Base-by-base conservation (phyloP, 257 asterid species). In the Echium plantagineum region DNA sequence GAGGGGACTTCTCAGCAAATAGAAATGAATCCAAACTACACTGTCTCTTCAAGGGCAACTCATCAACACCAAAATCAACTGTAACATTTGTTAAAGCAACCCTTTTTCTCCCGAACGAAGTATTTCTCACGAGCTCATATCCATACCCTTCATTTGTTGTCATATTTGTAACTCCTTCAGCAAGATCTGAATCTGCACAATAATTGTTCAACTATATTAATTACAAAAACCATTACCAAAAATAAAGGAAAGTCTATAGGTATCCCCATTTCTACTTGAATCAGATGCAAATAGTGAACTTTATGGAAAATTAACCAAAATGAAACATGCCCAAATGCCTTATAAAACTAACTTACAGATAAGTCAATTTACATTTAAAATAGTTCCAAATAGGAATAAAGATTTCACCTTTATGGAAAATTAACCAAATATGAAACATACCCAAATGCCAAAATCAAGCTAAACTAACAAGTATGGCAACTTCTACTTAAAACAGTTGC, bases 61-160 rank as follows among this genome's bases (percentile, higher is more conserved):
- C 49, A 6, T 61, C 59, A 31, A 30, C 26, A 63, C 68, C 73
- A 55, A 67, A 66, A 7, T 59, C 53, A 42, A 63, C 73, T 0
- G 55, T 21, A 38, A 57, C 22, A 65, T 61, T 60, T 0, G 74
- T 48, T 32, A 75, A 69, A 60, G 73, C 66, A 59, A 83, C 82
- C 64, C 90, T 71, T 75, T 83, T 83, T 38, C 89, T 67, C 61
- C 93, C 86, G 79, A 84, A 77, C 28, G 88, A 24, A 24, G 26
- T 24, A 24, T 24, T 24, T 24, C 26, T 24, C 26, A 24, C 3
- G 3, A 24, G 26, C 26, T 24, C 26, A 24, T 24, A 24, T 24
- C 26, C 26, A 24, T 24, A 24, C 26, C 26, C 26, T 24, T 24
- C 26, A 24, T 24, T 24, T 24, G 26, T 1, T 24, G 26, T 24